phyloP scores from a whole-genome alignment of 1,284 basidiomycete genomes.

The Salmacisia buchloeana region DNA sequence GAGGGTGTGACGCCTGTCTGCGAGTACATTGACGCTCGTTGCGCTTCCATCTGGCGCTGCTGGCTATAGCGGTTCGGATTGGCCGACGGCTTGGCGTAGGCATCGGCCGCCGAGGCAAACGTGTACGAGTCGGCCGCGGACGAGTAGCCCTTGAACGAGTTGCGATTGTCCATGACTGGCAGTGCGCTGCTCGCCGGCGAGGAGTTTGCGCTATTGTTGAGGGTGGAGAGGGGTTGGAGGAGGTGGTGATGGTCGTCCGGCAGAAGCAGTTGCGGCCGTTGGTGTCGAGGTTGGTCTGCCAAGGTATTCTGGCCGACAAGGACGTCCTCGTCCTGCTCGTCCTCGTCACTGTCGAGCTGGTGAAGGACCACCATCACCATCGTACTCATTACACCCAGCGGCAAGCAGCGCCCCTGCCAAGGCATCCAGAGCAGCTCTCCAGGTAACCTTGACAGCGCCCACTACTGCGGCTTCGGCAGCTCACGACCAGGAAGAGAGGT shows the following conservation, averaged over 20 bases:
- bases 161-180: background rate
- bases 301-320: background rate
- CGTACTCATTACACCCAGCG: no score
- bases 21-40: conserved; percentile 1
- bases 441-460: background rate
- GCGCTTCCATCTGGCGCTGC: background rate
- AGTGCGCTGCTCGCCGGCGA: background rate
- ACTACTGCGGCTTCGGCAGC: background rate
- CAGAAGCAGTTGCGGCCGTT: background rate
- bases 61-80: conserved; percentile 20
- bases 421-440: background rate
- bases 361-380: no score
- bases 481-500: background rate
- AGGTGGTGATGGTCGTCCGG: background rate
- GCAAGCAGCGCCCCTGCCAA: no score
- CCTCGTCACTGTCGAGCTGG: background rate
- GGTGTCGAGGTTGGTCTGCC: background rate
- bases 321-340: background rate
- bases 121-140: conserved; percentile 15
- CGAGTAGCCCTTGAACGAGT: conserved; percentile 4
- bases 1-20: background rate
- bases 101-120: conserved; percentile 24
- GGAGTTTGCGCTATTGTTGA: background rate
- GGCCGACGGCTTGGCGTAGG: conserved; percentile 16
- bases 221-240: no score